phyloP scores from a whole-genome alignment of 2,329 filamentous ascomycete species.

The Pyrenophora tritici-repentis region DNA sequence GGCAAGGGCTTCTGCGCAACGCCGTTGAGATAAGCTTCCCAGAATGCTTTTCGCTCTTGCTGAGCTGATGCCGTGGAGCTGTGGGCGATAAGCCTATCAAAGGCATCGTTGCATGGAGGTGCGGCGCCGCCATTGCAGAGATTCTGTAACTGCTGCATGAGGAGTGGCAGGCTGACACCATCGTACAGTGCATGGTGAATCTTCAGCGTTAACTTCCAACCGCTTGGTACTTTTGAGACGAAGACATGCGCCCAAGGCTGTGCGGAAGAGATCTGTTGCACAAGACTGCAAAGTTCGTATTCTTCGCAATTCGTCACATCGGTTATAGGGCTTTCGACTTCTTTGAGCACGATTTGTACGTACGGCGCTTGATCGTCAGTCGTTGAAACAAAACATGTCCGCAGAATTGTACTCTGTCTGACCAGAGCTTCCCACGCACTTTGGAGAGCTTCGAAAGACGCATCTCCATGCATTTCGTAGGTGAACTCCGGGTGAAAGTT shows the following conservation, averaged over 20 bases:
- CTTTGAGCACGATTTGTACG: slow-evolving; percentile 65
- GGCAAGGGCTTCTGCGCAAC: slow-evolving; percentile 10
- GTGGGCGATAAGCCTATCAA: slow-evolving; percentile 50
- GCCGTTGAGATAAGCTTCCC: slow-evolving; percentile 53
- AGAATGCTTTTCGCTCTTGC: slow-evolving; percentile 52
- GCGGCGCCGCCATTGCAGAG: slow-evolving; percentile 45
- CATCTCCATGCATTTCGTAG: slow-evolving; percentile 57
- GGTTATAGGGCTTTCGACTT: slow-evolving; percentile 43
- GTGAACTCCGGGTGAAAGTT: slow-evolving; percentile 77
- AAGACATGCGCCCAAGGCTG: slow-evolving; percentile 48
- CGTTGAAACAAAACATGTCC: slow-evolving; percentile 68
- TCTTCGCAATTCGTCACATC: slow-evolving; percentile 24
- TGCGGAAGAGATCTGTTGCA: background rate
- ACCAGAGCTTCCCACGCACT: slow-evolving; percentile 67
- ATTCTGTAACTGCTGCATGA: slow-evolving; percentile 61
- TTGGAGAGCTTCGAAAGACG: slow-evolving; percentile 53
- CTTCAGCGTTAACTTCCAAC: slow-evolving; percentile 50
- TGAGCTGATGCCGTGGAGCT: slow-evolving; percentile 2
- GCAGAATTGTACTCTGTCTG: slow-evolving; percentile 64
- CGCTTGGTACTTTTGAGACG: slow-evolving; percentile 34
- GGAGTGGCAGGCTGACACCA: slow-evolving; percentile 71
- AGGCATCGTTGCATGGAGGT: slow-evolving; percentile 31
- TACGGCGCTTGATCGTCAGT: slow-evolving; percentile 56
- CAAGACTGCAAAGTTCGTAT: background rate
- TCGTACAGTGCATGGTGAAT: slow-evolving; percentile 92